Conservation (phyloP, 2,329 filamentous ascomycete genomes). For the Chaetomium sp. region DNA sequence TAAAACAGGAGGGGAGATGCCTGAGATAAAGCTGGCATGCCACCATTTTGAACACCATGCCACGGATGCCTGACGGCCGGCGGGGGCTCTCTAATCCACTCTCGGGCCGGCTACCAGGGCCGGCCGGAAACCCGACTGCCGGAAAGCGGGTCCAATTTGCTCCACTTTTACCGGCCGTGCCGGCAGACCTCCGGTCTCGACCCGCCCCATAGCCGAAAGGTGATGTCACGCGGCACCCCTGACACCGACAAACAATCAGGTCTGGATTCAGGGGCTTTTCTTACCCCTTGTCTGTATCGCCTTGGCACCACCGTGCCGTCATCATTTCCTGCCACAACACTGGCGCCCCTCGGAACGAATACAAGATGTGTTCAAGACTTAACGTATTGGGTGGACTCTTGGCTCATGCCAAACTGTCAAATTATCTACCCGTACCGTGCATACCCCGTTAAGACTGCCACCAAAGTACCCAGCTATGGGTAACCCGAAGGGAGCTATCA, state of each 20-base stretch:
- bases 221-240: conserved; percentile 22
- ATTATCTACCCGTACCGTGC: background rate
- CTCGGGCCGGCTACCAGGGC: conserved; percentile 3
- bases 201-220: conserved; percentile 19
- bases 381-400: background rate
- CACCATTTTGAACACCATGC: background rate
- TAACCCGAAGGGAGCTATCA: background rate
- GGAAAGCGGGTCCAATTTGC: conserved; percentile 3
- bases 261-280: background rate
- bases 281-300: background rate
- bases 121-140: conserved; percentile 27
- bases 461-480: background rate
- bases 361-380: background rate
- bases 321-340: conserved; percentile 10
- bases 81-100: background rate
- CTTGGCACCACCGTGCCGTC: conserved; percentile 18
- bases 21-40: background rate
- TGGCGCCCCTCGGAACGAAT: background rate
- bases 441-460: background rate
- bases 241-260: background rate
- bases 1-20: background rate
- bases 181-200: conserved; percentile 24
- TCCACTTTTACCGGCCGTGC: conserved; percentile 26
- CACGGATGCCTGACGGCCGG: background rate
- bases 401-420: background rate